Evolutionary conservation across 2,329 filamentous ascomycete genomes (phyloP), one percentile per base, ranked within the genome.

Genomic region (Nemania abortiva): DNA sequence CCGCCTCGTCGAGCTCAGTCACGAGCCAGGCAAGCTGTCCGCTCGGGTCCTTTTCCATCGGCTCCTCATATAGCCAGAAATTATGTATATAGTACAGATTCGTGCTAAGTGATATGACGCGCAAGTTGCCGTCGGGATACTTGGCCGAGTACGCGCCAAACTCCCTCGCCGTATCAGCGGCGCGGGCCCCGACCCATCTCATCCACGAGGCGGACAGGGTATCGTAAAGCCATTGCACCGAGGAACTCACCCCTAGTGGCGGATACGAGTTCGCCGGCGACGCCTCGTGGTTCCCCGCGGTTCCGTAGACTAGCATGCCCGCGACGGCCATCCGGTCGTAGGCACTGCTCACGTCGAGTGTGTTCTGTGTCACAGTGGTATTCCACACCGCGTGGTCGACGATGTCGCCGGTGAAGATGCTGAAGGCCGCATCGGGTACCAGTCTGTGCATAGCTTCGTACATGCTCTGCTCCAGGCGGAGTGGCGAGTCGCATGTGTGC

Each of bases 401-500:
- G 31, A 89, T 82, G 68, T 90, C 88, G 6, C 88, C 88, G 0
- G 88, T 90, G 77, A 88, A 90, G 58, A 90, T 81, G n/a, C 83
- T 80, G 68, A 90, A 88, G 1, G 82, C 81, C 0, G 85, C 83
- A 66, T 87, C 79, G 1, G 83, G 83, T 0, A 81, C 82, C 15
- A 86, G 69, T 7, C 79, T 70, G 54, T 79, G 81, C 72, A 89
- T 88, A 10, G 84, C 83, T 0, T 82, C 79, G 69, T 88, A 84
- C 85, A 89, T 84, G 79, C 86, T 89, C 59, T 85, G 75, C 72
- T 89, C 86, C 0, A 89, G 80, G 18, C 75, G 79, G 15, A 82
- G 68, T 0, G 87, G 88, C 0, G 82, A 75, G 72, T 89, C 87
- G 66, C 87, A 89, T 3, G 84, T 83, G 55, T 84, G 80, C 59